Base-by-base conservation (phyloP, 192 early-diverging fungal genomes). In the Chytriomyces sp. region DNA sequence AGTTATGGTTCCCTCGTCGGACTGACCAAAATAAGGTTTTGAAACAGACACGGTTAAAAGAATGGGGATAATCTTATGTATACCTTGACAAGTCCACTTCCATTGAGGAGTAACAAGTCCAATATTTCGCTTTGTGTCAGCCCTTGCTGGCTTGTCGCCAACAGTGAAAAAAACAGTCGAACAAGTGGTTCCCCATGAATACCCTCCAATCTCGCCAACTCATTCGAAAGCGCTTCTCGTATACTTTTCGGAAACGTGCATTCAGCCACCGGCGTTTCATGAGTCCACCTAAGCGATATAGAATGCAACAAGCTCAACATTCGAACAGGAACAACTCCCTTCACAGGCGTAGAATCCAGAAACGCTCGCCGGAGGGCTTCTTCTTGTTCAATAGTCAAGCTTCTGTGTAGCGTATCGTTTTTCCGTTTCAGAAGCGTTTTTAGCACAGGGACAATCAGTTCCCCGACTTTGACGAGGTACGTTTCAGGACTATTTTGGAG, bases 391-490 rank as follows among this genome's bases (percentile, higher is more conserved):
- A 23, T 7, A 5, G 7, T n/a, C 6, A 77, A 20, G 24, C 53
- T 68, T 60, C 76, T 24, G 3, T 44, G 35, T 10, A 23, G 23
- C 13, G n/a, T n/a, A 57, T 77, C 76, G 26, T n/a, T 77, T 44
- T 24, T 44, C 28, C 50, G 11, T 62, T 77, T 77, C 20, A 77
- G 28, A 20, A 47, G 61, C 16, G 50, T 24, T 43, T 77, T 77
- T n/a, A 69, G 13, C 18, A 77, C 76, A 6, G 76, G 76, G n/a
- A 23, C 11, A 69, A 77, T 77, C 13, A 77, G 10, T 46, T 69
- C 66, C 0, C 76, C 76, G 18, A 67, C 46, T 26, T 68, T 57
- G 9, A 77, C 6, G 61, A 77, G 7, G 45, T 46, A 77, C 35
- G 48, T 26, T 8, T 77, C 76, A 35, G 45, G 50, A 5, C 45